Conservation (phyloP, 163 green algal species). For the Chlamydomonas reinhardtii region DNA sequence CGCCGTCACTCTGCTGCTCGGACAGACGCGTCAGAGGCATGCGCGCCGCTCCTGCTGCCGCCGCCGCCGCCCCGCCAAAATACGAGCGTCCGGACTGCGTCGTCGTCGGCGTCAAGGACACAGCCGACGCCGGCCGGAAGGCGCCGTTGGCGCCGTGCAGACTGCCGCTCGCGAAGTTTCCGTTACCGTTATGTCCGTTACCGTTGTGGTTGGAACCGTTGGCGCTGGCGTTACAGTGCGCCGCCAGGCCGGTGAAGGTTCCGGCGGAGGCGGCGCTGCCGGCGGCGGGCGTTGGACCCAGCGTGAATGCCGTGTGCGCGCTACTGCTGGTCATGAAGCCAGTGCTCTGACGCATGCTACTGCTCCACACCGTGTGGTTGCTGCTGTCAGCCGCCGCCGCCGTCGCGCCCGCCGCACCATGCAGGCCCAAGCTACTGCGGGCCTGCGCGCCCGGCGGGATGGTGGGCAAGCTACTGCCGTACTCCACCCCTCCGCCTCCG, state of each 20-base stretch:
- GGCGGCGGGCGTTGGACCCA: background rate
- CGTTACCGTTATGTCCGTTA: no score
- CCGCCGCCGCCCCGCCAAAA: background rate
- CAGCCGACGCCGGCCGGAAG: no score
- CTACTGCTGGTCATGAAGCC: constrained; percentile 33
- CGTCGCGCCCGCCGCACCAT: background rate
- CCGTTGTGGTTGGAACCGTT: background rate
- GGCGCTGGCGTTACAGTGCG: background rate
- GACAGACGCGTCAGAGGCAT: no score
- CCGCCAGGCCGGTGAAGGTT: no score
- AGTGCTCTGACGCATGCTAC: constrained; percentile 17
- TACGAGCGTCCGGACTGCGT: background rate
- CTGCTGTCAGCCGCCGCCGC: background rate
- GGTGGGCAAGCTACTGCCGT: no score
- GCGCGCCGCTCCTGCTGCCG: background rate
- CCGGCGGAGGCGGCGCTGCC: background rate
- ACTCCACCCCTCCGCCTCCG: no score
- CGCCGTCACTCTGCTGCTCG: no score
- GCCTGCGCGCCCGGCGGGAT: background rate
- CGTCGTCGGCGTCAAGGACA: no score
- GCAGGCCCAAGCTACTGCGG: background rate
- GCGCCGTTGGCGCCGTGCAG: no score
- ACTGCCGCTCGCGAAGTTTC: no score
- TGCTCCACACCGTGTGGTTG: constrained; percentile 5
- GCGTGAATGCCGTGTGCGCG: background rate